Evolutionary conservation across 1,139 yeast genomes (phyloP), one percentile per base, ranked within the genome.

Genomic region (Candida tetrigidarum): DNA sequence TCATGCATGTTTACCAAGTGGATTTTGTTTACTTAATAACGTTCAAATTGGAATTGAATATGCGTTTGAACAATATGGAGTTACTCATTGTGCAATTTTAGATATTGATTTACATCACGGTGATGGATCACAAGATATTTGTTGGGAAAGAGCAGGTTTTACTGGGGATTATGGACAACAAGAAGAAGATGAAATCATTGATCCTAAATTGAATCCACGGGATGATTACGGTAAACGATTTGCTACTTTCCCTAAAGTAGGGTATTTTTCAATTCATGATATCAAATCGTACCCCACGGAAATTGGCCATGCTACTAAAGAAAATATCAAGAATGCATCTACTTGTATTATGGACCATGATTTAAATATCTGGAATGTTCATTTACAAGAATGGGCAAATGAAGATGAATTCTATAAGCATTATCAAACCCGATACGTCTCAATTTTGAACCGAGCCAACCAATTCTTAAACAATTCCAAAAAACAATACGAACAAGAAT

Each of bases 21-120:
- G 96, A n/a, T 89, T 89, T 60, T 89, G 96, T 63, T 66, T 89
- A 41, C 71, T 89, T 47, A 89, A 89, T 64, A 89, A 89, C 57
- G 96, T 85, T 0, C 96, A 88, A 51, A 81, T 89, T 43, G 92
- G 87, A 3, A 81, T 87, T 29, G 95, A 88, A 58, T 89, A 89
- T 59, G 96, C 96, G 0, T 78, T 76, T 48, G 80, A 73, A 43
- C 64, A 70, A 11, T 79, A 86, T 56, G 83, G 75, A 2, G 82
- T 89, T 2, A 84, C 93, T 0, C 96, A 89, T 63, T 91, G 91
- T 14, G 93, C 86, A 1, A 85, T 89, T 22, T 67, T 89, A 29
- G 96, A 89, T 61, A 85, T 89, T 50, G 96, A 89, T 63, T 71
- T 89, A 42, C 96, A 89, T 59, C 96, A 89, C 58, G 96, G 96